Evolutionary conservation across 371 early-diverging fungal species (phyloP).

Genomic region (Syncephalis fuscata): DNA sequence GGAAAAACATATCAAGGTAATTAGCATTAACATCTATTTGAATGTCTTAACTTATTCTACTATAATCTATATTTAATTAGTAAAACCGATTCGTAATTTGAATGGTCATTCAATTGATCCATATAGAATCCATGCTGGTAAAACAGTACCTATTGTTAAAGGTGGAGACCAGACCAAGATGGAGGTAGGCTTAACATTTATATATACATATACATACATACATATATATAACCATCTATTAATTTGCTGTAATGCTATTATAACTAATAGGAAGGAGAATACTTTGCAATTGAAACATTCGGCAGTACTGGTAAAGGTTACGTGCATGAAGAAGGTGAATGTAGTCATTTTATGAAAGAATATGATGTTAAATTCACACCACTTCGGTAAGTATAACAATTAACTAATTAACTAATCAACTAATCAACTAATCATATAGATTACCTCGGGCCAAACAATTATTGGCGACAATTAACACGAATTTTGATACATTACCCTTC

Average conservation of each 20-base stretch:
- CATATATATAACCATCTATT: too few species aligned
- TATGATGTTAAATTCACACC: conserved; percentile 42
- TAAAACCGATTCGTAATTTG: conserved; percentile 93
- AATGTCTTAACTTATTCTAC: neutral
- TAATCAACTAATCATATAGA: conserved; percentile 11
- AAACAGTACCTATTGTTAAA: conserved; percentile 93
- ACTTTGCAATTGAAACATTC: conserved; percentile 98
- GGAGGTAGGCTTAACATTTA: conserved; percentile 27
- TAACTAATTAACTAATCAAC: neutral
- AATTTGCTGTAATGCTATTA: neutral
- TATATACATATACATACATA: too few species aligned
- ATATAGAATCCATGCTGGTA: conserved; percentile 95
- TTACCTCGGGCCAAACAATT: conserved; percentile 74
- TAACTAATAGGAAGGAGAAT: conserved; percentile 65
- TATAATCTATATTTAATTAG: conserved; percentile 13
- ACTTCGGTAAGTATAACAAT: conserved; percentile 27
- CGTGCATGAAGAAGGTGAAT: conserved; percentile 86
- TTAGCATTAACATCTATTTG: too few species aligned
- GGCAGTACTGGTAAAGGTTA: conserved; percentile 96
- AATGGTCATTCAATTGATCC: conserved; percentile 96
- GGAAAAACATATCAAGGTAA: conserved; percentile 81
- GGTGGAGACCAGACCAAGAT: conserved; percentile 87
- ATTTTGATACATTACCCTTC: conserved; percentile 96
- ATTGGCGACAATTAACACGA: conserved; percentile 72
- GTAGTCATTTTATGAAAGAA: conserved; percentile 84